Evolutionary conservation across 2,329 filamentous ascomycete species (phyloP).

Genomic region (Alternaria sp.): DNA sequence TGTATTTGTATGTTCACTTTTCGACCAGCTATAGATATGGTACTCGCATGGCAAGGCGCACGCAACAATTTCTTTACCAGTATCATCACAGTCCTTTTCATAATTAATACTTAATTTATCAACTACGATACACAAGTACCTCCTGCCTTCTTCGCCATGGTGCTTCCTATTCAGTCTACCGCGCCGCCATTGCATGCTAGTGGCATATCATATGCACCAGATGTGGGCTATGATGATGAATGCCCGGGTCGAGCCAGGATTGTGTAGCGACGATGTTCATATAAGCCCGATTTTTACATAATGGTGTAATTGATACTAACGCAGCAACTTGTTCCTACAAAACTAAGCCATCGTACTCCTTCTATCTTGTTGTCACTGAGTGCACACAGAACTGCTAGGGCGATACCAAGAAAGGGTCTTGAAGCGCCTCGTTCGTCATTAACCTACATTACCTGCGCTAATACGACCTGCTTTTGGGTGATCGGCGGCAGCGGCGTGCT

Average conservation of each 20-base stretch:
- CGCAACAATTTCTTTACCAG: neutral
- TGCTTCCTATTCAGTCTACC: neutral
- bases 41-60: conserved; percentile 1
- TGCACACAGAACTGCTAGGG: neutral
- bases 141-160: neutral
- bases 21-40: neutral
- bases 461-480: conserved; percentile 23
- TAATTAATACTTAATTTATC: neutral
- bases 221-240: neutral
- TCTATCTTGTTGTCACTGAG: neutral
- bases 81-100: neutral
- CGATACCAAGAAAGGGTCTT: neutral
- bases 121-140: neutral
- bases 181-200: conserved; percentile 1
- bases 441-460: conserved; percentile 14
- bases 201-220: neutral
- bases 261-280: neutral
- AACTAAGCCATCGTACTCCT: neutral
- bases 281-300: neutral
- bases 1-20: neutral
- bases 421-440: conserved; percentile 40
- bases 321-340: neutral
- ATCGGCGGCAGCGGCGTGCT: conserved; percentile 28
- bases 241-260: neutral
- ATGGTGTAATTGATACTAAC: neutral